Percentiles rank a stretch among this genome's conserved stretches.
Evolutionary conservation across 371 early-diverging fungal genomes (phyloP).

Genomic region (Dichotomocladium elegans): DNA sequence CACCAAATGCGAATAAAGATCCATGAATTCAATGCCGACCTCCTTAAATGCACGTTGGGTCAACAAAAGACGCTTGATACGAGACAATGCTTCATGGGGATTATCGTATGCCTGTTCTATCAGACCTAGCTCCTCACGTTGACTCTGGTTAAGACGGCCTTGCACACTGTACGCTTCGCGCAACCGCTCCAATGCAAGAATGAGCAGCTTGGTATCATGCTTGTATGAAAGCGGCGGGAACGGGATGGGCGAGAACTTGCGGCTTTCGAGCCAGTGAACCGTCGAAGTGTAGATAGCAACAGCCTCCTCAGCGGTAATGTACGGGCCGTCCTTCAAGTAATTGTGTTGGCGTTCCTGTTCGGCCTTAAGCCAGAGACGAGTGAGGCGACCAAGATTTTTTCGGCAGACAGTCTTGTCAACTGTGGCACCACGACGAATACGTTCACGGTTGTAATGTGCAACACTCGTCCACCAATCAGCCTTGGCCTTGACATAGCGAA

Average conservation of each 20-base stretch:
- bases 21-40: constrained; percentile 99
- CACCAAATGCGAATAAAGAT: constrained; percentile 91
- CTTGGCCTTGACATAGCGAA: constrained; percentile 97
- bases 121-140: constrained; percentile 95
- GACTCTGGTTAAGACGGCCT: constrained; percentile 92
- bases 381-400: constrained; percentile 97
- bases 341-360: constrained; percentile 99
- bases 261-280: constrained; percentile 98
- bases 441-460: constrained; percentile 97
- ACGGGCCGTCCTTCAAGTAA: constrained; percentile 98
- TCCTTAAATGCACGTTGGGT: constrained; percentile 99
- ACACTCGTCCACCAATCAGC: constrained; percentile 99
- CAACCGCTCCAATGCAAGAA: constrained; percentile 92
- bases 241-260: constrained; percentile 96
- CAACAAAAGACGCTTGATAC: constrained; percentile 94
- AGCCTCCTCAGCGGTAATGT: constrained; percentile 95
- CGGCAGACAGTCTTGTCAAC: constrained; percentile 98
- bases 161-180: constrained; percentile 96
- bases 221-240: constrained; percentile 99
- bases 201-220: constrained; percentile 96
- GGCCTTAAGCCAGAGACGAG: constrained; percentile 98
- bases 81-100: constrained; percentile 90
- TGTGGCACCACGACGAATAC: constrained; percentile 98
- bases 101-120: constrained; percentile 98
- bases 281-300: constrained; percentile 97